Conservation (phyloP, 306 rosid genomes). For the Castanea crenata region DNA sequence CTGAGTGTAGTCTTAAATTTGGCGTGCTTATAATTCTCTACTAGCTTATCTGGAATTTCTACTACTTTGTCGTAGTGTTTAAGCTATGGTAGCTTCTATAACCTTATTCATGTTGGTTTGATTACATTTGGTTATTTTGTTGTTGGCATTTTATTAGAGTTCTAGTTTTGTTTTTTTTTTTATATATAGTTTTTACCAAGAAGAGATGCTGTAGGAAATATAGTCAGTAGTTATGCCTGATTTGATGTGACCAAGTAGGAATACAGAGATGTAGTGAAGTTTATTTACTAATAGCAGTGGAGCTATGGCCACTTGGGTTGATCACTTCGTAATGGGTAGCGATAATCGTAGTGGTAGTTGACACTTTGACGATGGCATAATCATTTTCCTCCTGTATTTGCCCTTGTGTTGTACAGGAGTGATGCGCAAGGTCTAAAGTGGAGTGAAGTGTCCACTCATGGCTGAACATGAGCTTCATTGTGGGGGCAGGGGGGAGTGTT, state of each 20-base stretch:
- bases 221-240: constrained; percentile 41
- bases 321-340: constrained; percentile 79
- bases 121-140: constrained; percentile 40
- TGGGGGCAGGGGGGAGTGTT: constrained; percentile 53
- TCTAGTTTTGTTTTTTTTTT: background rate
- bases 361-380: constrained; percentile 96
- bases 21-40: constrained; percentile 60
- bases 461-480: constrained; percentile 68
- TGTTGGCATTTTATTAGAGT: constrained; percentile 29
- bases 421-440: constrained; percentile 74
- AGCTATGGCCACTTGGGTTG: constrained; percentile 56
- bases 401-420: constrained; percentile 99
- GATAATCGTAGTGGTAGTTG: constrained; percentile 89
- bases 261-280: constrained; percentile 58
- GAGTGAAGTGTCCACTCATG: constrained; percentile 90
- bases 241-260: constrained; percentile 50
- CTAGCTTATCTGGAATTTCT: constrained; percentile 55
- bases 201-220: constrained; percentile 30
- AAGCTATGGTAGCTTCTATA: constrained; percentile 58
- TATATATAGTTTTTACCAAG: constrained; percentile 6
- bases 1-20: constrained; percentile 71
- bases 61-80: constrained; percentile 52
- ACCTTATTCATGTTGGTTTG: constrained; percentile 51
- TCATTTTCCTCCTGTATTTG: constrained; percentile 99
- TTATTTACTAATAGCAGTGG: constrained; percentile 74